phyloP scores from a whole-genome alignment of 805 yeast genomes.

The Candida coleopterorum region DNA sequence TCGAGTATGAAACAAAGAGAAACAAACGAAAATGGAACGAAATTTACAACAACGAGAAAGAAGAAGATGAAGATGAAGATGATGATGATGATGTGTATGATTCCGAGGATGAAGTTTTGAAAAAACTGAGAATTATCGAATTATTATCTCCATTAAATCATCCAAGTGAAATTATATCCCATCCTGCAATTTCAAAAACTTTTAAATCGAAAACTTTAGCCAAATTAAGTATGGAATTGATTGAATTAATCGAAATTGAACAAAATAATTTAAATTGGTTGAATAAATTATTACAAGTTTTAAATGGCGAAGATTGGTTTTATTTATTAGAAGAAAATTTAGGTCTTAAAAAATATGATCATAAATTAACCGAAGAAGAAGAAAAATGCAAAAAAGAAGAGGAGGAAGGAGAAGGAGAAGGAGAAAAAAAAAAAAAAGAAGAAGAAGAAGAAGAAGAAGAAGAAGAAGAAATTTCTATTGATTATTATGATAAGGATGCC shows the following conservation, averaged over 20 bases:
- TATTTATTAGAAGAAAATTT: slow-evolving; percentile 60
- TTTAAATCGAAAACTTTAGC: slow-evolving; percentile 51
- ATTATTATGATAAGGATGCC: slow-evolving; percentile 11
- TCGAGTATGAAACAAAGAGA: slow-evolving; percentile 21
- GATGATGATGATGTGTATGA: slow-evolving; percentile 13
- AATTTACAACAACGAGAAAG: slow-evolving; percentile 17
- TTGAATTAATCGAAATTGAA: slow-evolving; percentile 76
- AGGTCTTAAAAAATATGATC: slow-evolving; percentile 66
- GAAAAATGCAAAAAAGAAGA: slow-evolving; percentile 14
- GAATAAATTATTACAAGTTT: slow-evolving; percentile 66
- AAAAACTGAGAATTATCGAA: slow-evolving; percentile 30
- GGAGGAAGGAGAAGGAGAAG: slow-evolving; percentile 9
- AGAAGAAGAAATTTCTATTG: slow-evolving; percentile 1
- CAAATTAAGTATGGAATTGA: slow-evolving; percentile 62
- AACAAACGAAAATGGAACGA: slow-evolving; percentile 33
- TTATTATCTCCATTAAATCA: slow-evolving; percentile 74
- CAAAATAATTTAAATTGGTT: slow-evolving; percentile 71
- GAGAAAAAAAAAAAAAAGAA: slow-evolving; percentile 6
- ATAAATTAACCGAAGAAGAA: slow-evolving; percentile 36
- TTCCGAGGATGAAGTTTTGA: slow-evolving; percentile 20
- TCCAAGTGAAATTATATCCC: slow-evolving; percentile 72
- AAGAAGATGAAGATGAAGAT: slow-evolving; percentile 9
- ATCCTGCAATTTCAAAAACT: slow-evolving; percentile 64
- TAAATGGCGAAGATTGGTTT: slow-evolving; percentile 83
- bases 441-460: slow-evolving; percentile 15